A percentile compares a stretch with the other conserved stretches of the same genome.
Evolutionary conservation across 2,329 filamentous ascomycete species (phyloP).

Genomic region (Botrytis squamosa): DNA sequence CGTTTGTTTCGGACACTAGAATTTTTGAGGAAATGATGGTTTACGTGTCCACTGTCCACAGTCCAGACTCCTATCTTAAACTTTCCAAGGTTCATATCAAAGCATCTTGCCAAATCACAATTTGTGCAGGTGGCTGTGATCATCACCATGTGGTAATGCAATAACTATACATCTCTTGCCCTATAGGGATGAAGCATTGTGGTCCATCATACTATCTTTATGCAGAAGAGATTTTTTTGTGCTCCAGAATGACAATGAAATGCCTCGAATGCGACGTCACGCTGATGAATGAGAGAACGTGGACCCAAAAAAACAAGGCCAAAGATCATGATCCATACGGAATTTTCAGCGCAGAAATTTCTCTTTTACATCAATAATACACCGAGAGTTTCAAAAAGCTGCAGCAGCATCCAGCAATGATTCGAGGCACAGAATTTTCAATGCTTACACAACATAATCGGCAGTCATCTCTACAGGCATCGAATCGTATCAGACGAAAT

Average conservation of each 20-base stretch:
- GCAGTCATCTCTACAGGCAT: not conserved
- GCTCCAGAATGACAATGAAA: slow-evolving; percentile 9
- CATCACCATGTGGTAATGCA: not conserved
- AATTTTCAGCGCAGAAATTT: not conserved
- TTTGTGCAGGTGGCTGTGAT: not conserved
- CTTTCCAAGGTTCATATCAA: not conserved
- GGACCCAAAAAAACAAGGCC: not conserved
- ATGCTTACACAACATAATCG: not conserved
- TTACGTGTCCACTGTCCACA: slow-evolving; percentile 4
- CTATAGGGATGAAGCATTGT: slow-evolving; percentile 6
- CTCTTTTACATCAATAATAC: slow-evolving; percentile 2
- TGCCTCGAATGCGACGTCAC: slow-evolving; percentile 5
- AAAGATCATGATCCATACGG: not conserved
- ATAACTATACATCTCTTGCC: not conserved
- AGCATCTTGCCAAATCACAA: not conserved
- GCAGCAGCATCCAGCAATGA: not conserved
- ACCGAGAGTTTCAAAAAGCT: not conserved
- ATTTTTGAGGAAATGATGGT: not conserved
- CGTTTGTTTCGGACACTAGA: slow-evolving; percentile 10
- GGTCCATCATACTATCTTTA: slow-evolving; percentile 7
- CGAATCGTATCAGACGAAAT: not conserved
- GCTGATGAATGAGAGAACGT: not conserved
- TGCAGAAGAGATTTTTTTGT: slow-evolving; percentile 12
- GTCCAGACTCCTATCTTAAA: slow-evolving; percentile 5
- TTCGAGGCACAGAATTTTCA: not conserved